phyloP scores from a whole-genome alignment of 2,329 filamentous ascomycete genomes.

The Colletotrichum eremochloae region DNA sequence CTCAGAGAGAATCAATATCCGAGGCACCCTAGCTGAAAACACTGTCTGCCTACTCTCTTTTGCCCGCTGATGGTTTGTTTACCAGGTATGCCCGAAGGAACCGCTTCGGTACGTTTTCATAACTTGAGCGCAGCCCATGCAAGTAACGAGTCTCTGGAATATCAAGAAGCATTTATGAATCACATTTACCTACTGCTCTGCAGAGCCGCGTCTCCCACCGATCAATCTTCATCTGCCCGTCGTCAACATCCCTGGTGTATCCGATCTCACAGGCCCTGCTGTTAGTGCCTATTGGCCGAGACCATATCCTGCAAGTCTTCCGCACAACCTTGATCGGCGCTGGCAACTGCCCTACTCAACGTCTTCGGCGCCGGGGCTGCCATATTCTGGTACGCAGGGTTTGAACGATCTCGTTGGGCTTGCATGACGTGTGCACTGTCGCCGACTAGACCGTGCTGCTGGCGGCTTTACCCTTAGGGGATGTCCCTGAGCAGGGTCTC shows the following conservation, averaged over 20 bases:
- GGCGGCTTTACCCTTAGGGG: neutral
- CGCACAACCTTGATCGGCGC: neutral
- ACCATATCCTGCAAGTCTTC: neutral
- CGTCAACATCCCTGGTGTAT: neutral
- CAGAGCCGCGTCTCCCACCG: neutral
- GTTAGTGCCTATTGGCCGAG: slow-evolving; percentile 18
- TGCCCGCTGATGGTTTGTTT: neutral
- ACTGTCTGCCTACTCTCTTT: neutral
- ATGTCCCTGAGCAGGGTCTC: neutral
- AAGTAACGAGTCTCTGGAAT: neutral
- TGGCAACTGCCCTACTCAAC: slow-evolving; percentile 17
- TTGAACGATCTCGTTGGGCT: slow-evolving; percentile 7
- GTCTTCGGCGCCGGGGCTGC: neutral
- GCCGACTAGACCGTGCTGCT: slow-evolving; percentile 11
- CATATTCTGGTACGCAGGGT: slow-evolving; percentile 12
- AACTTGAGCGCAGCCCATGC: neutral
- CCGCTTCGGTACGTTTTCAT: neutral
- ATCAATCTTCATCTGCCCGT: neutral
- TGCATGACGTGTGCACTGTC: slow-evolving; percentile 21
- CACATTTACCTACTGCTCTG: neutral
- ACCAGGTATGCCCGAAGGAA: neutral
- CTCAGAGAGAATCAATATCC: too few species aligned
- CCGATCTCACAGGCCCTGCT: slow-evolving; percentile 1
- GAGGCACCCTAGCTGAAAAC: neutral
- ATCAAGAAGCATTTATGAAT: neutral